Percentiles rank a stretch among this genome's conserved stretches.
Conservation (phyloP, 257 asterid genomes). For the Plantago major region DNA sequence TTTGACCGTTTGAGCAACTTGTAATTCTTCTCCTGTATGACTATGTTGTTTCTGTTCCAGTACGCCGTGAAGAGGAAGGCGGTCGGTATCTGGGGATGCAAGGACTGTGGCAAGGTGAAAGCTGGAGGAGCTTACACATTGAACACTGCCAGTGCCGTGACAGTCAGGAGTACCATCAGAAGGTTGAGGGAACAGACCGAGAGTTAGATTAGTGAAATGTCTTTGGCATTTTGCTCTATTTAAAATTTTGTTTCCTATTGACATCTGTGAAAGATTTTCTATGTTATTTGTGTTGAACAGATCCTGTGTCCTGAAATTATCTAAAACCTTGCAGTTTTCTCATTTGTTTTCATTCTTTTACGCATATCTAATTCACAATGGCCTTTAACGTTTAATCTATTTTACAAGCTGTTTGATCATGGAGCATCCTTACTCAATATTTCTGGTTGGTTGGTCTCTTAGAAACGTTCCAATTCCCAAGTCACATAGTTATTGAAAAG, state of each 20-base stretch:
- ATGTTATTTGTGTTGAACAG: no score
- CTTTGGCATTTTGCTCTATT: background rate
- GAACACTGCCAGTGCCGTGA: conserved; percentile 68
- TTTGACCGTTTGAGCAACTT: no score
- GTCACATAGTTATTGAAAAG: no score
- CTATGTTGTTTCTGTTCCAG: conserved; percentile 19
- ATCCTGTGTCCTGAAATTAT: no score
- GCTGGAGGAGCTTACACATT: conserved; percentile 67
- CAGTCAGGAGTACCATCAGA: conserved; percentile 65
- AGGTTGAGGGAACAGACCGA: conserved; percentile 76
- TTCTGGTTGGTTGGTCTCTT: no score
- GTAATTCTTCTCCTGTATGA: background rate
- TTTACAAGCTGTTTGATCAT: no score
- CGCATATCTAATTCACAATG: no score
- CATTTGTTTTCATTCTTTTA: no score
- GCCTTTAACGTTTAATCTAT: no score
- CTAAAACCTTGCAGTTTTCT: no score
- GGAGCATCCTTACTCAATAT: no score
- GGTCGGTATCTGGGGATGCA: conserved; percentile 73
- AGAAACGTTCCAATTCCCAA: no score
- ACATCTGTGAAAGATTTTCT: background rate
- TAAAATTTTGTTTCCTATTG: conserved; percentile 2
- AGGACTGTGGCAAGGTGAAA: conserved; percentile 58
- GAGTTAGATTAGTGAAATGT: conserved; percentile 29
- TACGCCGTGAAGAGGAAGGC: conserved; percentile 62